phyloP scores from a whole-genome alignment of 73 alveolate genomes.

The Tetrahymena elliotti region DNA sequence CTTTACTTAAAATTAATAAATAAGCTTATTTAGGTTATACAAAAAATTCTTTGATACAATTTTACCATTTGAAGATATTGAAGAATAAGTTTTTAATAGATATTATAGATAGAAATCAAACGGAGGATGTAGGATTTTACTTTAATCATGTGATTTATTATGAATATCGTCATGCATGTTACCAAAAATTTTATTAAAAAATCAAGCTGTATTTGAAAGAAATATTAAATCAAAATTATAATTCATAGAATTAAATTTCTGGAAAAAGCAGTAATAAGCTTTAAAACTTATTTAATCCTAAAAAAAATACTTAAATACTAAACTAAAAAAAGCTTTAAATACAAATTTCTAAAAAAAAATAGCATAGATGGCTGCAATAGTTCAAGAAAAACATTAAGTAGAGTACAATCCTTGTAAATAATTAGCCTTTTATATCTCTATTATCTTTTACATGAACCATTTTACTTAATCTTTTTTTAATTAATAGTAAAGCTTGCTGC shows the following conservation, averaged over 20 bases:
- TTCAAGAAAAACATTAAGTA: neutral
- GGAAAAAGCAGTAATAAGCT: neutral
- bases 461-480: neutral
- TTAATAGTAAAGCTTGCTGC: constrained; percentile 3
- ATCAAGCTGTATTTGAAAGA: neutral
- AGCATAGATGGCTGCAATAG: neutral
- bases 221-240: neutral
- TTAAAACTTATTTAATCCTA: neutral
- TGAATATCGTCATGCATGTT: neutral
- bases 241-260: neutral
- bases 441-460: neutral
- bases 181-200: neutral
- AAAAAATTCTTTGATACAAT: neutral
- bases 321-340: neutral
- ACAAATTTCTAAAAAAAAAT: neutral
- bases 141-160: neutral
- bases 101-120: too few species aligned
- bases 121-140: neutral
- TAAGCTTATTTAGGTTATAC: neutral
- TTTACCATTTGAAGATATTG: neutral
- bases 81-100: too few species aligned
- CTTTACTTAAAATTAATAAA: neutral
- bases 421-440: neutral
- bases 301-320: neutral
- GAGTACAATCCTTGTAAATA: neutral